A percentile compares a stretch with the other conserved stretches of the same genome.
Conservation (phyloP, 1,284 basidiomycete species). For the Pseudozyma flocculosa region DNA sequence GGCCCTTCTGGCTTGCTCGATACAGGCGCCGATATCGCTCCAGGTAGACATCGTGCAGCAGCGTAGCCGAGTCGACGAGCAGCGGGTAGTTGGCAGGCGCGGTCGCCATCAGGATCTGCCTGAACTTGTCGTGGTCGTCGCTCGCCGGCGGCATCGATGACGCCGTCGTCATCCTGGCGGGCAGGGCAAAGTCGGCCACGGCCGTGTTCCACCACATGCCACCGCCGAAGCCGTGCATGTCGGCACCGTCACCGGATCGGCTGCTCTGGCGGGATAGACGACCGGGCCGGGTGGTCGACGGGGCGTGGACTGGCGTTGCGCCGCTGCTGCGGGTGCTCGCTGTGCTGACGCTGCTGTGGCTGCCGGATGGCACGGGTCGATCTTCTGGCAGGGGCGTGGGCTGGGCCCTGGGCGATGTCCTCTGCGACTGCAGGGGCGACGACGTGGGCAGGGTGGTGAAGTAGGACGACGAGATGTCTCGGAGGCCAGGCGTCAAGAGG, state of each 20-base stretch:
- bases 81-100: conserved; percentile 32
- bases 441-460: background rate
- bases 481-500: background rate
- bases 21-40: conserved; percentile 24
- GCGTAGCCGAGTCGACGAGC: conserved; percentile 17
- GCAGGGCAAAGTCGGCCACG: background rate
- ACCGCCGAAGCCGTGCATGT: no score
- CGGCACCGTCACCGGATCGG: background rate
- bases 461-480: background rate
- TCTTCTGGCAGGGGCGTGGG: no score
- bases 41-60: conserved; percentile 24
- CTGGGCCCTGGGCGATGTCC: no score
- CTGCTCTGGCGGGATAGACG: background rate
- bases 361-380: background rate
- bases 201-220: no score
- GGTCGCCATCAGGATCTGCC: conserved; percentile 18
- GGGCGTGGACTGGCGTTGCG: background rate
- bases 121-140: conserved; percentile 8
- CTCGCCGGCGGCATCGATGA: no score
- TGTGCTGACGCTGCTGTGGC: background rate
- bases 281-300: background rate
- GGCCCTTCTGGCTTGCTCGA: conserved; percentile 11
- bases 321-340: background rate
- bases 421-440: no score
- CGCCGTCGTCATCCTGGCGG: background rate